Conservation (phyloP, 192 early-diverging fungal genomes). For the Coemansia sp. region DNA sequence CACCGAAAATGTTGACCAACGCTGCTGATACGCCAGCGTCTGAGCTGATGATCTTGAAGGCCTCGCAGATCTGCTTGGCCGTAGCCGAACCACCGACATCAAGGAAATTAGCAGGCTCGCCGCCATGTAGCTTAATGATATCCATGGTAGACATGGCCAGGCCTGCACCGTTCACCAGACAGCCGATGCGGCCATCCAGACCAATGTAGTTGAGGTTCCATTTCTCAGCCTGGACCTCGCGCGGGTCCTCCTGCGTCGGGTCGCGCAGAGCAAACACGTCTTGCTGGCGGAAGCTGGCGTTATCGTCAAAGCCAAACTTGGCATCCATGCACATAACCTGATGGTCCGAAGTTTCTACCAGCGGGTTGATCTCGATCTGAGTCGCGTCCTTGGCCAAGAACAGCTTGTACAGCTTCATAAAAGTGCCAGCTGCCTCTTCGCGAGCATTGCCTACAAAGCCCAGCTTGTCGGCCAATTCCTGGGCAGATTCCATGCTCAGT, state of each 20-base stretch:
- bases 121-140: constrained; percentile 99
- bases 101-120: constrained; percentile 98
- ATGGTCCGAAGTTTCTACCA: constrained; percentile 85
- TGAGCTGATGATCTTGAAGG: constrained; percentile 98
- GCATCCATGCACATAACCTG: constrained; percentile 98
- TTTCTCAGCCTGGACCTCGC: constrained; percentile 96
- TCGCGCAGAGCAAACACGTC: constrained; percentile 88
- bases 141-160: constrained; percentile 99
- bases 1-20: constrained; percentile 99
- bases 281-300: constrained; percentile 95
- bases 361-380: constrained; percentile 98
- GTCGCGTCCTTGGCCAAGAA: constrained; percentile 97
- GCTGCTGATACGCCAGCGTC: constrained; percentile 95
- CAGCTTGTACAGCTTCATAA: constrained; percentile 91
- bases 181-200: constrained; percentile 96
- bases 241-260: constrained; percentile 91
- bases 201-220: constrained; percentile 99
- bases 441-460: constrained; percentile 81
- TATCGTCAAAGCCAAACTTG: constrained; percentile 99
- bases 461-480: constrained; percentile 76
- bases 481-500: constrained; percentile 69
- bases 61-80: constrained; percentile 93
- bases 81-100: constrained; percentile 98
- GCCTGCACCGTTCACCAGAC: constrained; percentile 97
- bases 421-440: constrained; percentile 87